Base-by-base conservation (phyloP, 352 stramenopile species). In the Pythium sp. region DNA sequence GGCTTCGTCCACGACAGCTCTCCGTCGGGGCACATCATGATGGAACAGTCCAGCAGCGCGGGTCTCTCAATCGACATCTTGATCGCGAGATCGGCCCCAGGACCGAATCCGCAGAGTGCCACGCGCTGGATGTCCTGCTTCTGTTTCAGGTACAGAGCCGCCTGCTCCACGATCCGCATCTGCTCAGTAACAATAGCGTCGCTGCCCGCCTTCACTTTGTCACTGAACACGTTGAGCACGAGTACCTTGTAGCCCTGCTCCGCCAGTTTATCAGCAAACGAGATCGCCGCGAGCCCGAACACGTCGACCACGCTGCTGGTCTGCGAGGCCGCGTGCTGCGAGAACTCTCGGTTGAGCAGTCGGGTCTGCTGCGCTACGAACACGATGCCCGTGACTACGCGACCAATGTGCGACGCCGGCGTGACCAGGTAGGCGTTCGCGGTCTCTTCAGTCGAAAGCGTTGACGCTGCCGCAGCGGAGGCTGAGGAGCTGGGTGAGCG, bases 241-340 rank as follows among this genome's bases (percentile, higher is more conserved):
- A 95, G 68, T 61, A 96, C 87, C 66, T 96, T 95, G 74, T 95
- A 96, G 60, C 87, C 86, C 68, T 96, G 89, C 64, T 96, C 89
- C 3, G 87, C 87, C 58, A 96, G 72, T 54, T 94, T 94, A 69
- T 96, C 89, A 5, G 89, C 89, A 68, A 95, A 96, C 5, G 84
- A 86, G 60, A 91, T 72, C 51, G 73, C 79, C 22, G 84, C 81
- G 46, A 91, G 76, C 0, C 80, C 78, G 59, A 92, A 91, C 20
- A 66, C 64, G 18, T 85, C 72, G 15, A 68, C 67, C 4, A 67
- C 62, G 4, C 55, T 69, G 9, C 64, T 20, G 3, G 43, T 54
- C 41, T 65, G 49, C 28, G 66, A 7, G 14, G 41, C n/a, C 47
- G 5, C 46, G 12, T 49, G n/a, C 7, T 67, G 46, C 11, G 70